Base-by-base conservation (phyloP, 345 rosid species). In the Laguncularia racemosa region DNA sequence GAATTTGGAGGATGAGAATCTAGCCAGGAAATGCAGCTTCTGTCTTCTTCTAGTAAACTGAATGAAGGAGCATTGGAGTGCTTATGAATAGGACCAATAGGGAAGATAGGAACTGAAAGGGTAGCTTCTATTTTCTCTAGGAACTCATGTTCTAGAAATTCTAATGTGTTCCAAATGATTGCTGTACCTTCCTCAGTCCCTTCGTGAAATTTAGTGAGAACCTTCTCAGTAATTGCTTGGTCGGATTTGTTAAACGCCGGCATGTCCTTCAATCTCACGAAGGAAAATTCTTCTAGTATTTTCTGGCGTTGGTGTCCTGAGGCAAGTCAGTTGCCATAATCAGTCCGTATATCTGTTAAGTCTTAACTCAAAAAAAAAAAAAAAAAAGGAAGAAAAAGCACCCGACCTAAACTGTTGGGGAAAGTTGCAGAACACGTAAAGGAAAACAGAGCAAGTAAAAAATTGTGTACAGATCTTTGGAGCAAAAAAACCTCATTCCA, bases 1-100 rank as follows among this genome's bases (percentile, higher is more conserved):
- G 65, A 66, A 2, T 50, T 56, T 16, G 52, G 60, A 9, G 28
- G 50, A 14, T 66, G 55, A 21, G 44, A 46, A 50, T 66, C 64
- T n/a, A 66, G 55, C 64, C 64, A 66, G 33, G 52, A 14, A 23
- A 59, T 48, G 55, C 70, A 66, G 59, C 58, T 53, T 43, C 14
- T 40, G n/a, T 64, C 50, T 50, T 56, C 55, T 3, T 14, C 50
- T 1, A 56, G 17, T 1, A 64, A 49, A 12, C 47, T 23, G 28
- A 23, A 23, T 23, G 16, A 19, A 21, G 50, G 11, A 20, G 40
- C 67, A 9, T 11, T 15, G 9, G 61, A 44, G 45, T 12, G 54
- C 21, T 2, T 66, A 18, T 66, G 53, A 20, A 59, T 54, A 14
- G 65, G 70, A 16, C 65, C 60, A n/a, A 66, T 53, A 8, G 16